Evolutionary conservation across 768 basidiomycete genomes (phyloP).

Genomic region (Boletus pseudo-olivaceus): DNA sequence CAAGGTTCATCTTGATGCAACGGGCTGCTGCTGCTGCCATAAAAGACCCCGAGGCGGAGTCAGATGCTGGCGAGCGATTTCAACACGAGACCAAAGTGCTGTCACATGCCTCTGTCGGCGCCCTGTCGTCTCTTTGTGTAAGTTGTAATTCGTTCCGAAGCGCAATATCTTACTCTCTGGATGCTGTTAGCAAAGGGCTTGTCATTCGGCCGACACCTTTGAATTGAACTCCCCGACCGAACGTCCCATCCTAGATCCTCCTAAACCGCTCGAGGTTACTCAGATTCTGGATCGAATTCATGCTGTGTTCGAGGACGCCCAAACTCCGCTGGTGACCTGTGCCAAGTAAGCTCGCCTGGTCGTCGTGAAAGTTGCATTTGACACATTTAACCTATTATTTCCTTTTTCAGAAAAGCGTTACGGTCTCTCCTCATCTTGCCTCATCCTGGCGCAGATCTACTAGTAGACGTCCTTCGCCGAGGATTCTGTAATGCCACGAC

Average conservation of each 20-base stretch:
- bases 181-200: slow-evolving; percentile 64
- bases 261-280: slow-evolving; percentile 50
- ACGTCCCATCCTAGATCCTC: slow-evolving; percentile 44
- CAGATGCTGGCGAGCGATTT: slow-evolving; percentile 54
- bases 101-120: slow-evolving; percentile 81
- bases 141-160: slow-evolving; percentile 33
- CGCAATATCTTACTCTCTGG: not conserved
- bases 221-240: slow-evolving; percentile 62
- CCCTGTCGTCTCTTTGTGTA: slow-evolving; percentile 84
- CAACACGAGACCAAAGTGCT: slow-evolving; percentile 67
- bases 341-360: slow-evolving; percentile 57
- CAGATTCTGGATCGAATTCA: slow-evolving; percentile 62
- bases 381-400: slow-evolving; percentile 4
- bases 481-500: slow-evolving; percentile 61
- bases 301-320: slow-evolving; percentile 63
- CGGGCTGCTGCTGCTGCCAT: slow-evolving; percentile 54
- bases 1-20: slow-evolving; percentile 68
- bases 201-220: slow-evolving; percentile 58
- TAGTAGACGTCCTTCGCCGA: slow-evolving; percentile 63
- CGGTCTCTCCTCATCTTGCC: slow-evolving; percentile 61
- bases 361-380: not conserved
- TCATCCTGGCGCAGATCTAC: slow-evolving; percentile 50
- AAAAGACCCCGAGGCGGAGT: slow-evolving; percentile 51
- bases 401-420: slow-evolving; percentile 62
- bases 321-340: slow-evolving; percentile 45